These are phyloP conservation scores for Cladosporium sp. DNA, from an alignment of 2,329 filamentous ascomycete species.

Conservation along the genomic window DNA sequence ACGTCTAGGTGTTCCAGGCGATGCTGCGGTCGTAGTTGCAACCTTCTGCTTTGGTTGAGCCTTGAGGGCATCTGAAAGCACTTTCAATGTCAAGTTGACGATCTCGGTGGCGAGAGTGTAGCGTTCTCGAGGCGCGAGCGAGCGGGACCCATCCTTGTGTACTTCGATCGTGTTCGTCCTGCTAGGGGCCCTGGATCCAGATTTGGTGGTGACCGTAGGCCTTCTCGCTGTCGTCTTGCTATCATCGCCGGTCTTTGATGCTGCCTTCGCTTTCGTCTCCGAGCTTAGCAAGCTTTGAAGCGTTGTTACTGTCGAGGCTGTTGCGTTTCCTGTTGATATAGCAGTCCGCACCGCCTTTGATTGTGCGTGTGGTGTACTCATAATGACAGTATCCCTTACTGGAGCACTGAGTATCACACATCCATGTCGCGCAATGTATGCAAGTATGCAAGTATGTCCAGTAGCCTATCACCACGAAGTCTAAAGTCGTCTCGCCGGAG, in stretches of 20 bases:
- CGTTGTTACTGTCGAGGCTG: slow-evolving; percentile 22
- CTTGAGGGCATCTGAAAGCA: slow-evolving; percentile 64
- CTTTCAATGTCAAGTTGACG: slow-evolving; percentile 66
- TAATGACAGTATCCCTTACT: slow-evolving; percentile 2
- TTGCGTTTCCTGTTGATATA: slow-evolving; percentile 19
- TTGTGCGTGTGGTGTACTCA: slow-evolving; percentile 17
- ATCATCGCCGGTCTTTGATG: not conserved
- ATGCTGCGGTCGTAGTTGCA: slow-evolving; percentile 46
- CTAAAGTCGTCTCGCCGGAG: not conserved
- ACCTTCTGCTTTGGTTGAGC: slow-evolving; percentile 34
- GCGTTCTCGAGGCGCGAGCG: slow-evolving; percentile 50
- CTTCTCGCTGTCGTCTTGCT: not conserved
- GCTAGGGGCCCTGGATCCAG: not conserved
- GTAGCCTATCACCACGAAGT: slow-evolving; percentile 12
- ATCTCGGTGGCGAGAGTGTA: slow-evolving; percentile 67
- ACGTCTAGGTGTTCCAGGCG: slow-evolving; percentile 48
- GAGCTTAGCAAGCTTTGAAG: slow-evolving; percentile 24
- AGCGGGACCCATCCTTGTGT: slow-evolving; percentile 1
- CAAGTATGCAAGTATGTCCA: not conserved
- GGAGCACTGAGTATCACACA: not conserved
- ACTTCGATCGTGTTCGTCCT: slow-evolving; percentile 7
- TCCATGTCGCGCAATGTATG: slow-evolving; percentile 6
- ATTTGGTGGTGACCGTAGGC: not conserved
- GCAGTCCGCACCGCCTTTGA: slow-evolving; percentile 19
- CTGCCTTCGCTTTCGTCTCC: slow-evolving; percentile 13